Conservation (phyloP, 2,329 filamentous ascomycete species). For the Scopulariopsis brevicaulis region DNA sequence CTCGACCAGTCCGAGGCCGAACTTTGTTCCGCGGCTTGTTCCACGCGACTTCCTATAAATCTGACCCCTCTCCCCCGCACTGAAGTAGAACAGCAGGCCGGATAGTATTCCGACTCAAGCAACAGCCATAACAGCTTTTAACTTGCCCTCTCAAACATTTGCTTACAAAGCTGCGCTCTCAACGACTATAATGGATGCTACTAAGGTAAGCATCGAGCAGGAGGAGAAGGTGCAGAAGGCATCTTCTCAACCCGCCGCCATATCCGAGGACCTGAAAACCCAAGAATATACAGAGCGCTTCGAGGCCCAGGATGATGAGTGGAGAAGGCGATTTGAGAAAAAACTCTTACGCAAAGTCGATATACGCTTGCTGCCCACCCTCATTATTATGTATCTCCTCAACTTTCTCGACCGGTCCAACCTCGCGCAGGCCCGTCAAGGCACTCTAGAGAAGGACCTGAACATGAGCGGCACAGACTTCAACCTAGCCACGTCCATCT, state of each 20-base stretch:
- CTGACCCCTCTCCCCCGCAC: neutral
- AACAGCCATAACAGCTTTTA: neutral
- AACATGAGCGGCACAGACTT: slow-evolving; percentile 37
- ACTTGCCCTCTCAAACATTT: neutral
- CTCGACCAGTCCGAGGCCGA: neutral
- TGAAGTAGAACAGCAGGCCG: neutral
- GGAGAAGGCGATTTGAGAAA: slow-evolving; percentile 9
- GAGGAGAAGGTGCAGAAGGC: neutral
- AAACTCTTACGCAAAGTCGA: slow-evolving; percentile 19
- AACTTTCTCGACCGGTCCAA: slow-evolving; percentile 14
- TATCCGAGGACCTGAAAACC: neutral
- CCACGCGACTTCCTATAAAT: neutral
- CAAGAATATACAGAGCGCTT: neutral
- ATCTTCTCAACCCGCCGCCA: neutral
- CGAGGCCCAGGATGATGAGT: slow-evolving; percentile 12
- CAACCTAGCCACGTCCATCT: slow-evolving; percentile 36
- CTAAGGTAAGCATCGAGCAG: neutral
- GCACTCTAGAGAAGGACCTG: slow-evolving; percentile 33
- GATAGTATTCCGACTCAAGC: neutral
- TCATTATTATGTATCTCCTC: slow-evolving; percentile 24
- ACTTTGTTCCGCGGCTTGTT: neutral
- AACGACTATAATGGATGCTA: neutral
- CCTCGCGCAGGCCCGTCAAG: slow-evolving; percentile 18
- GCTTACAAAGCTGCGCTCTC: neutral
- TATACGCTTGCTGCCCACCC: slow-evolving; percentile 15